These are phyloP conservation scores for Eucalyptus sp. DNA, from an alignment of 345 rosid genomes.

Conservation along the genomic window DNA sequence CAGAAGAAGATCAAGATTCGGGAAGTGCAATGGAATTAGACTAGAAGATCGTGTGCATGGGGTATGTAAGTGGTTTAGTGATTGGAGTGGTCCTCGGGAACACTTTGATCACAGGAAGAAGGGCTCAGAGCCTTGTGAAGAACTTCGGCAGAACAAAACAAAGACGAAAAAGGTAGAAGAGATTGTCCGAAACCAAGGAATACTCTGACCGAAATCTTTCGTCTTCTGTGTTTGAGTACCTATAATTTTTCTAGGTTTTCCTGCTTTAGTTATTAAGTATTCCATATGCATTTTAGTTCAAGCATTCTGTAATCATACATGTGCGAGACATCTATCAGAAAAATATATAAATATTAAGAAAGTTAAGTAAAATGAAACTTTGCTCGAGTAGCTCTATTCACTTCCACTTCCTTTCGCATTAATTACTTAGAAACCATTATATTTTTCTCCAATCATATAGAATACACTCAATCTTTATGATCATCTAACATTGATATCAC, in stretches of 20 bases:
- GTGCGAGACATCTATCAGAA: not conserved
- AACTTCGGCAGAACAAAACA: not conserved
- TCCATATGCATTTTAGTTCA: not conserved
- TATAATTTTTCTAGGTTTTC: not conserved
- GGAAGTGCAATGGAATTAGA: not conserved
- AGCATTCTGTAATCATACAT: not conserved
- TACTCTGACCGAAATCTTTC: not conserved
- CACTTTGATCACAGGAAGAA: not conserved
- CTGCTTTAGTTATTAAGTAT: not conserved
- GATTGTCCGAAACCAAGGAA: not conserved
- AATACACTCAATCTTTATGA: not conserved
- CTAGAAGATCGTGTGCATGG: not conserved
- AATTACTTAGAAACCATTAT: not conserved
- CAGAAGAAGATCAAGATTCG: not conserved
- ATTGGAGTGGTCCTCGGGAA: not conserved
- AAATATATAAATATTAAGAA: not conserved
- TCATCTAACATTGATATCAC: not conserved
- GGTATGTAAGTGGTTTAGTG: not conserved
- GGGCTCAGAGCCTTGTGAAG: not conserved
- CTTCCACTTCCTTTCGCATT: not conserved
- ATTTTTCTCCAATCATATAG: not conserved
- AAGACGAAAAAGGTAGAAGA: not conserved
- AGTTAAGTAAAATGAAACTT: not conserved
- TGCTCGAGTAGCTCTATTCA: not conserved
- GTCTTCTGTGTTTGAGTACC: not conserved